A percentile compares a stretch with the other conserved stretches of the same genome.
phyloP scores from a whole-genome alignment of 495 filamentous ascomycete genomes.

The Tuber borchii region DNA sequence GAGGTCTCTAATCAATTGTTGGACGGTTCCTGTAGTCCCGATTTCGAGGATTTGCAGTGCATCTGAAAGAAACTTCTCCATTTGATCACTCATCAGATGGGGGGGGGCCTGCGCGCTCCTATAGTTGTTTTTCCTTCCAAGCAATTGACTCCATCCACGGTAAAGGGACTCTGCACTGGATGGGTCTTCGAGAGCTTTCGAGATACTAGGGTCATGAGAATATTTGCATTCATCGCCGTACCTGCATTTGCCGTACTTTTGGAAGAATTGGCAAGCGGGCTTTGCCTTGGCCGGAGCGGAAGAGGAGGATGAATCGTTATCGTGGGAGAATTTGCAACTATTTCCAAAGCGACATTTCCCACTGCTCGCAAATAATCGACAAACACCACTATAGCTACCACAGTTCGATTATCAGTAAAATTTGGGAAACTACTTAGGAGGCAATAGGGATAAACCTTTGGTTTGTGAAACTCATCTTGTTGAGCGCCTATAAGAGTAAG shows the following conservation, averaged over 20 bases:
- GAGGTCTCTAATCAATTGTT: constrained; percentile 32
- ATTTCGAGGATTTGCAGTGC: constrained; percentile 29
- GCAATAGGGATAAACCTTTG: not conserved
- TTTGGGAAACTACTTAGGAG: not conserved
- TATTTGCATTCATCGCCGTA: constrained; percentile 22
- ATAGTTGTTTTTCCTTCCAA: constrained; percentile 4
- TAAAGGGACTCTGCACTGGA: constrained; percentile 12
- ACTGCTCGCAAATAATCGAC: constrained; percentile 13
- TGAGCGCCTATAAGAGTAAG: not conserved
- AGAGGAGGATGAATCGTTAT: not conserved
- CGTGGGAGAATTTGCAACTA: constrained; percentile 14
- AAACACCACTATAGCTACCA: not conserved
- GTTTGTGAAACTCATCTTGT: constrained; percentile 4
- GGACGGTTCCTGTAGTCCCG: constrained; percentile 30
- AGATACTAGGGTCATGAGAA: constrained; percentile 21
- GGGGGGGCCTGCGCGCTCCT: not conserved
- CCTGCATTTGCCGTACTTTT: constrained; percentile 17
- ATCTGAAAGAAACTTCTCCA: constrained; percentile 22
- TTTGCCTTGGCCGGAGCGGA: constrained; percentile 2
- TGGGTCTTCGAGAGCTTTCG: constrained; percentile 8
- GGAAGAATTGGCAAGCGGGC: constrained; percentile 19
- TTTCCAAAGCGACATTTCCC: constrained; percentile 7
- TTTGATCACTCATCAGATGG: constrained; percentile 9
- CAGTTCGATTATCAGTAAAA: not conserved
- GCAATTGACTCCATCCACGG: constrained; percentile 19